phyloP scores from a whole-genome alignment of 2,329 filamentous ascomycete genomes.

The Exophiala bonariae region DNA sequence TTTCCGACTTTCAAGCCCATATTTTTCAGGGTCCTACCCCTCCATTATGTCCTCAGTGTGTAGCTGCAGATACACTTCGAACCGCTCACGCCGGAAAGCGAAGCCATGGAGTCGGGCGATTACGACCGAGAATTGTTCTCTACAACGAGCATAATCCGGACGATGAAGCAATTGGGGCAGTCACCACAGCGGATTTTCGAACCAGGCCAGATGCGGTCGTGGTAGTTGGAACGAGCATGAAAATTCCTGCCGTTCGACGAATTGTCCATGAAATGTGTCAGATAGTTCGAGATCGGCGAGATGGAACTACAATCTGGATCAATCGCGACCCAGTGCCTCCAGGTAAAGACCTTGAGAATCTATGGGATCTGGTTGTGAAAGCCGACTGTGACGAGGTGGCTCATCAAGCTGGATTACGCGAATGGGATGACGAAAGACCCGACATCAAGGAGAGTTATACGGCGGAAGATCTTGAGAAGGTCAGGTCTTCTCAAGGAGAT shows the following conservation, averaged over 20 bases:
- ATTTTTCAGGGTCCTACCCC: conserved; percentile 83
- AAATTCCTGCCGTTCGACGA: conserved; percentile 87
- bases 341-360: conserved; percentile 82
- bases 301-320: conserved; percentile 91
- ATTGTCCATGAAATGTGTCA: conserved; percentile 90
- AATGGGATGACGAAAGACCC: conserved; percentile 54
- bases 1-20: conserved; percentile 73
- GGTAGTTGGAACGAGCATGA: conserved; percentile 92
- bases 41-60: conserved; percentile 75
- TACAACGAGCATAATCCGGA: conserved; percentile 98
- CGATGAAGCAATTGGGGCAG: conserved; percentile 90
- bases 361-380: conserved; percentile 87
- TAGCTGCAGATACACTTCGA: conserved; percentile 72
- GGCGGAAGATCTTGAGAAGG: conserved; percentile 45
- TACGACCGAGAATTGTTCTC: conserved; percentile 89
- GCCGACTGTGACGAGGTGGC: conserved; percentile 89
- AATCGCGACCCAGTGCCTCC: conserved; percentile 84
- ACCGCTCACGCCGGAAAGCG: conserved; percentile 77
- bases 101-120: conserved; percentile 86
- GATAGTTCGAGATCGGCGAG: conserved; percentile 75
- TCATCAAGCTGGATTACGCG: conserved; percentile 62
- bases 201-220: conserved; percentile 86
- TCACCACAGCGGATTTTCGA: conserved; percentile 81
- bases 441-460: conserved; percentile 45
- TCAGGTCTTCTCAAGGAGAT: conserved; percentile 39